Base-by-base conservation (phyloP, 2,329 filamentous ascomycete genomes). In the Chrysosporium queenslandicum region DNA sequence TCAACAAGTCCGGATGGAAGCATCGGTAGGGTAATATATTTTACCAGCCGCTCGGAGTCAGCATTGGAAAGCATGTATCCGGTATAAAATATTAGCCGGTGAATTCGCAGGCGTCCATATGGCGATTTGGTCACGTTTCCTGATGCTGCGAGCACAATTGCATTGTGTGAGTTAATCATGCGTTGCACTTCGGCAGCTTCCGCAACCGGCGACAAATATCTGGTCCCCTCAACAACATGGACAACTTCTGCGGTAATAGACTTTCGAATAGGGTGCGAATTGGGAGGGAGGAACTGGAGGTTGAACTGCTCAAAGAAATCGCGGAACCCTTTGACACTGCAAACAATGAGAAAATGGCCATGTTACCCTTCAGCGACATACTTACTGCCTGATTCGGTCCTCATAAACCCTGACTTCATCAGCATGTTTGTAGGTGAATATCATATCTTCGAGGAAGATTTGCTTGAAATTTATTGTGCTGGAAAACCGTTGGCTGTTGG, bases 391-490 rank as follows among this genome's bases (percentile, higher is more conserved):
- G 16, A 74, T 70, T 29, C 79, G 74, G 61, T 84, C 81, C 61
- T 84, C 81, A 60, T 83, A 84, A 32, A 83, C 72, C 34, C 76
- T 81, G 51, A 97, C 84, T 62, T 95, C 89, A n/a, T 84, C 79
- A 2, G 91, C 88, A 39, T 81, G 68, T 56, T 77, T 80, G 70
- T 97, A 97, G 25, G 91, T 97, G 69, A 88, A 83, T 71, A 96
- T 80, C 50, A 97, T 72, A 21, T 85, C 79, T 57, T 81, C 78
- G 25, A 98, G 78, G 61, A 96, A 87, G 36, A 81, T 75, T 65
- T 95, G 86, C 73, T 98, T 98, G 77, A 95, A 98, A 23, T 80
- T 73, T 83, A 96, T 92, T 2, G 92, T 98, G 62, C 77, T 87
- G 48, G 73, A 67, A 65, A 97, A 94, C 18, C 77, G 78, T 68